Evolutionary conservation across 139 green algal genomes (phyloP).

Genomic region (Micractinium sp.): DNA sequence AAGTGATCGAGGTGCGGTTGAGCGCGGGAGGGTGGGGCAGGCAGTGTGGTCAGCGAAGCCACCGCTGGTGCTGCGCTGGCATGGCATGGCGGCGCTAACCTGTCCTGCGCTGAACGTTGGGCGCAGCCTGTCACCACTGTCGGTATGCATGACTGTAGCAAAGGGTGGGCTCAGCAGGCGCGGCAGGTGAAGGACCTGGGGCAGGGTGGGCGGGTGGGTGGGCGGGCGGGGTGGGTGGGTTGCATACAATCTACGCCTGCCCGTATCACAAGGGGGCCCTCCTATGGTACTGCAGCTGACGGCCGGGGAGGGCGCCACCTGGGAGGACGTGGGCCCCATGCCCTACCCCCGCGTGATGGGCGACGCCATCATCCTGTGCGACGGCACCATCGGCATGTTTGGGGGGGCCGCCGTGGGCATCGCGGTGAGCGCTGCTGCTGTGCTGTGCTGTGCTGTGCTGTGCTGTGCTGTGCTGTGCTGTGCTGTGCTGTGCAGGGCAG

Average conservation of each 20-base stretch:
- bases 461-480: background rate
- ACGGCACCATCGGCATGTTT: background rate
- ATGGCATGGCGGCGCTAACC: no score
- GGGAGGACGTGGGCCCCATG: background rate
- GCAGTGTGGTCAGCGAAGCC: no score
- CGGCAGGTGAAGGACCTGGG: no score
- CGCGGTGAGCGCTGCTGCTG: background rate
- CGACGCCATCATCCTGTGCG: slow-evolving; percentile 6
- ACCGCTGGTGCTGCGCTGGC: background rate
- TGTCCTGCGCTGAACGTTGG: no score
- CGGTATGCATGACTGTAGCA: no score
- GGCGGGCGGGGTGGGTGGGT: no score
- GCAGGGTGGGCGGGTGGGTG: no score
- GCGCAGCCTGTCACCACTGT: no score
- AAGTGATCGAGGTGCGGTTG: slow-evolving; percentile 1
- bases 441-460: background rate
- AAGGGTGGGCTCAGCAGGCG: no score
- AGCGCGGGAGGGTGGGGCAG: background rate
- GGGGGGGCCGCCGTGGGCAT: background rate
- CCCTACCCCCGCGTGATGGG: slow-evolving; percentile 8
- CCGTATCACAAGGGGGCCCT: no score
- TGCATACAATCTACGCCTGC: no score
- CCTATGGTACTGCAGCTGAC: background rate
- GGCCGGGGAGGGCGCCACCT: background rate
- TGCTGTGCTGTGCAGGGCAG: no score